A percentile compares a stretch with the other conserved stretches of the same genome.
Conservation (phyloP, 2,329 filamentous ascomycete genomes). For the Akanthomyces lecanii region DNA sequence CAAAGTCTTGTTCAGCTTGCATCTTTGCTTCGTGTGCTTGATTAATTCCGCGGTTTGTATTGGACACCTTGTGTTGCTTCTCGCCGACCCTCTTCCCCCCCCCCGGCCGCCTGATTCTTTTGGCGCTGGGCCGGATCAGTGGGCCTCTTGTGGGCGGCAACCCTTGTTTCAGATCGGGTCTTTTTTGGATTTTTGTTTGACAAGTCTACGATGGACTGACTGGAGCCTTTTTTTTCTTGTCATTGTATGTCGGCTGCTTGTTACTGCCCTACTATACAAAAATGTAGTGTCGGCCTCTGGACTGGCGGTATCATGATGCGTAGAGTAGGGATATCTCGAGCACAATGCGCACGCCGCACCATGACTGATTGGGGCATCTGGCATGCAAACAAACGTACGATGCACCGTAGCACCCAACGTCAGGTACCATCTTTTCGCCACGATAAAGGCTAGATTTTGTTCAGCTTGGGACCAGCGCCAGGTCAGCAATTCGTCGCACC, state of each 20-base stretch:
- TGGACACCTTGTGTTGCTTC: background rate
- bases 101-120: background rate
- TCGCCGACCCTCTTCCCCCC: too few species aligned
- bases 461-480: background rate
- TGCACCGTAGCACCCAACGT: background rate
- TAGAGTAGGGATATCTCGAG: background rate
- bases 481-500: constrained; percentile 8
- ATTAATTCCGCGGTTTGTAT: background rate
- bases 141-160: constrained; percentile 8
- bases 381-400: background rate
- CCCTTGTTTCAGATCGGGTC: constrained; percentile 14
- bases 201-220: background rate
- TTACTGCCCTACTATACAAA: too few species aligned
- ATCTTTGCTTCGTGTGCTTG: background rate
- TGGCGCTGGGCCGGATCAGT: constrained; percentile 10
- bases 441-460: background rate
- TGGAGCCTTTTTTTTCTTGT: too few species aligned
- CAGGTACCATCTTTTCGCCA: constrained; percentile 3
- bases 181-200: background rate
- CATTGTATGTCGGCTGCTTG: too few species aligned
- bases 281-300: too few species aligned
- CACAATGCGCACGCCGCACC: too few species aligned
- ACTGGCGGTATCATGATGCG: background rate
- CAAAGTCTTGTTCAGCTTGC: background rate
- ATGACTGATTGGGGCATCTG: too few species aligned